Evolutionary conservation across 345 rosid genomes (phyloP).

Genomic region (Brassica juncea): DNA sequence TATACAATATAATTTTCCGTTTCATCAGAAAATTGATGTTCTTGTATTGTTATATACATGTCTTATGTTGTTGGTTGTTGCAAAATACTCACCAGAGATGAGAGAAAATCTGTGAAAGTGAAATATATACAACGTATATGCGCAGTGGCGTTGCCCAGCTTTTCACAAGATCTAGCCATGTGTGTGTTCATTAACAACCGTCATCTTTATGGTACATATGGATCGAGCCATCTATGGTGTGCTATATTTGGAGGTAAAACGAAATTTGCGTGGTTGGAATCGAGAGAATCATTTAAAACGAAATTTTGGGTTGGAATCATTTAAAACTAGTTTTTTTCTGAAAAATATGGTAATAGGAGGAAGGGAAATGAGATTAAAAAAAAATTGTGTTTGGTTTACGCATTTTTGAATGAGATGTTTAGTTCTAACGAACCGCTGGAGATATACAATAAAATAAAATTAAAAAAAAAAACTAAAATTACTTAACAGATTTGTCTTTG

Average conservation of each 20-base stretch:
- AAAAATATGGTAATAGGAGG: background rate
- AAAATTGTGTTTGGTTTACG: background rate
- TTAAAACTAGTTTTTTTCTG: background rate
- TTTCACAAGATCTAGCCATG: background rate
- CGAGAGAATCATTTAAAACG: background rate
- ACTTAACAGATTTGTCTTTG: background rate
- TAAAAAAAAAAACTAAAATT: background rate
- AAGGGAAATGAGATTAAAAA: background rate
- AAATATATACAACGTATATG: background rate
- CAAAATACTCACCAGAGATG: background rate
- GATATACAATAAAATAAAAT: background rate
- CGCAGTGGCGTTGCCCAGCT: background rate
- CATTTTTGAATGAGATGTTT: background rate
- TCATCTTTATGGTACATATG: background rate
- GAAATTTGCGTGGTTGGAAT: background rate
- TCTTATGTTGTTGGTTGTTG: background rate
- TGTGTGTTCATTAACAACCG: background rate
- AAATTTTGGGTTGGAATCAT: background rate
- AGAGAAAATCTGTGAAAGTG: background rate
- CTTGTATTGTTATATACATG: background rate
- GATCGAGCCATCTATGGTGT: background rate
- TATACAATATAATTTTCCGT: background rate
- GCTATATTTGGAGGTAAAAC: background rate
- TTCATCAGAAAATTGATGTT: background rate
- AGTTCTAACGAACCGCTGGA: background rate